Evolutionary conservation across 257 asterid genomes (phyloP).

Genomic region (Anisodus acutangulus): DNA sequence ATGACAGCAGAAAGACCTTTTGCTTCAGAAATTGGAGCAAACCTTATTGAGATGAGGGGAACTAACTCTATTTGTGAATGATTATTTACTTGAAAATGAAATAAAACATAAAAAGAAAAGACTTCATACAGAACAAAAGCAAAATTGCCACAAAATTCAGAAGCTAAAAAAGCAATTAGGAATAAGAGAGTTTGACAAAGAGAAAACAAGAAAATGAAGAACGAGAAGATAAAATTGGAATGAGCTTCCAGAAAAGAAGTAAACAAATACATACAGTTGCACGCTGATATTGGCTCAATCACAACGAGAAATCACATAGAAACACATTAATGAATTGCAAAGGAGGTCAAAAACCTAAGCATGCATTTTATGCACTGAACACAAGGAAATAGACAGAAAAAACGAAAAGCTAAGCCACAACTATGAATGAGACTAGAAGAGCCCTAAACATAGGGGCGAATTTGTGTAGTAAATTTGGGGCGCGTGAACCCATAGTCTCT

Average conservation of each 20-base stretch:
- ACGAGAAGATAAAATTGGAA: background rate
- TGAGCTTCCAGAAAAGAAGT: background rate
- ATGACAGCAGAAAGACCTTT: background rate
- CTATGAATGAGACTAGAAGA: background rate
- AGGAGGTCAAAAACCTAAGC: background rate
- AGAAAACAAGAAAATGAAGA: background rate
- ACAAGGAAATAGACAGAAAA: constrained; percentile 1
- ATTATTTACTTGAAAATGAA: background rate
- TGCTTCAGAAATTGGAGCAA: background rate
- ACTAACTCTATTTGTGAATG: background rate
- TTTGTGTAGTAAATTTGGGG: too few relatives aligned
- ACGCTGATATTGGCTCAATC: background rate
- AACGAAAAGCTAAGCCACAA: background rate
- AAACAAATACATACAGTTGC: background rate
- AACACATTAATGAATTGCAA: background rate
- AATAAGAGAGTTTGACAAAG: background rate
- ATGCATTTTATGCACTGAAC: background rate
- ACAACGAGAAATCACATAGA: background rate
- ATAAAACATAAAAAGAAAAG: background rate
- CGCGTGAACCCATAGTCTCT: too few relatives aligned
- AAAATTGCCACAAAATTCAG: background rate
- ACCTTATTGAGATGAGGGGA: background rate
- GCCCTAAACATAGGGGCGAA: too few relatives aligned
- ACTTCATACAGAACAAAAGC: background rate
- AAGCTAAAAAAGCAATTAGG: background rate